Evolutionary conservation across 345 rosid genomes (phyloP), one percentile per base, ranked within the genome.

Genomic region (Microcos paniculata): DNA sequence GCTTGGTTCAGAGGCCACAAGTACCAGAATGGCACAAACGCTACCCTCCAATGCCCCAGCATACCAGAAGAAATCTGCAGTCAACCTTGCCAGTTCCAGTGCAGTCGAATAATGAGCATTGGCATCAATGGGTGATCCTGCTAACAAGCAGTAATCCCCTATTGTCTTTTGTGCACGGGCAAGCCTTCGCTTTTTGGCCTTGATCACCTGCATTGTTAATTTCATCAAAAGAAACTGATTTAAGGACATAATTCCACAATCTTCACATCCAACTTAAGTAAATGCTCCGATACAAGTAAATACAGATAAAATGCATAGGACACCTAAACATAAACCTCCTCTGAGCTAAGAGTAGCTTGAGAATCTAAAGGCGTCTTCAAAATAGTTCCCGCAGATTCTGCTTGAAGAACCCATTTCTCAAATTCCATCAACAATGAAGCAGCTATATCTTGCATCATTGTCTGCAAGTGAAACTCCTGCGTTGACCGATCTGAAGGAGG

Each of bases 41-140:
- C 97, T 90, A 62, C 99, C 98, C 88, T 92, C 98, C 86, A 96
- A 76, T 77, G 99, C 99, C 66, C 99, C 98, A 3, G 98, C 97
- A 80, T 88, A 89, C 99, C 99, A 96, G 82, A 96, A 96, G 85
- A 74, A 91, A 85, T 94, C 98, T 38, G 88, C 87, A 26, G 98
- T 94, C 86, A 90, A 78, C 78, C 99, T 92, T 30, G 98, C 96
- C 13, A 96, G 89, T 45, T 94, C 98, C 53, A 91, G 45, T 26
- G 99, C 98, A 40, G 99, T 96, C 30, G 88, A 82, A 87, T 94
- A 96, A 78, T 96, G 99, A 31, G 97, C 98, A 82, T 94, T 91
- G 70, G 99, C 97, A 91, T 94, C 99, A 84, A 92, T 93, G 80
- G 99, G 99, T 35, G 99, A 96, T 74, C 98, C 99, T 28, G 98